Evolutionary conservation across 1,284 basidiomycete species (phyloP).

Genomic region (Pseudozyma hubeiensis): DNA sequence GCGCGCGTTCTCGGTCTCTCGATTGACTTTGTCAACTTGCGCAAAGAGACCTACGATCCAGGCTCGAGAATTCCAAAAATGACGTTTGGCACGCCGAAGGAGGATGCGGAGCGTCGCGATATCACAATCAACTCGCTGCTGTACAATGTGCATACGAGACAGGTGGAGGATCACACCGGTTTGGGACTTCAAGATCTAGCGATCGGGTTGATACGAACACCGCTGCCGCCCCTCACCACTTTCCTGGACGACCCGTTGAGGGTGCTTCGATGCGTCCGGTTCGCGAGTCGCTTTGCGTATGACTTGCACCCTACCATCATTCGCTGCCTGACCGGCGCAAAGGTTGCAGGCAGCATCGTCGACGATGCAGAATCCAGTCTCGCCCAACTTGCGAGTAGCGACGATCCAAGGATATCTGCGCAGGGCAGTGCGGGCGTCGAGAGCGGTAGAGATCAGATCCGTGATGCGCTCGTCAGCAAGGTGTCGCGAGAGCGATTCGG

Average conservation of each 20-base stretch:
- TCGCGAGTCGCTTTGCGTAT: constrained; percentile 90
- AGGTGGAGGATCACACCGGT: constrained; percentile 88
- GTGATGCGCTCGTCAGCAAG: constrained; percentile 58
- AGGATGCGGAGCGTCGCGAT: constrained; percentile 92
- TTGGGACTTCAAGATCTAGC: constrained; percentile 84
- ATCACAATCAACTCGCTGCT: constrained; percentile 96
- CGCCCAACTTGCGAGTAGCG: constrained; percentile 23
- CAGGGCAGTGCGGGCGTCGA: constrained; percentile 23
- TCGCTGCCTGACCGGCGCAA: constrained; percentile 41
- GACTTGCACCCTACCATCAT: constrained; percentile 79
- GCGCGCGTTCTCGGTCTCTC: constrained; percentile 84
- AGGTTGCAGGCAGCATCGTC: constrained; percentile 1
- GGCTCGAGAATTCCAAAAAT: constrained; percentile 88
- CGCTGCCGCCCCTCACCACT: constrained; percentile 85
- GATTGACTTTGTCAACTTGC: constrained; percentile 92
- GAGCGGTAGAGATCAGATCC: constrained; percentile 71
- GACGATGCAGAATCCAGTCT: constrained; percentile 11
- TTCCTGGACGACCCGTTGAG: constrained; percentile 95
- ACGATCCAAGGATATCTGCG: constrained; percentile 32
- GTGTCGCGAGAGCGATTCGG: constrained; percentile 67
- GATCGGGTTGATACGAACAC: constrained; percentile 86
- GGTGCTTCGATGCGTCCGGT: constrained; percentile 88
- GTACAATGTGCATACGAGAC: constrained; percentile 91
- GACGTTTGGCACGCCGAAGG: constrained; percentile 87
- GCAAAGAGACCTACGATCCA: constrained; percentile 88